Base-by-base conservation (phyloP, 2,329 filamentous ascomycete species). In the Diplocarpon mali region DNA sequence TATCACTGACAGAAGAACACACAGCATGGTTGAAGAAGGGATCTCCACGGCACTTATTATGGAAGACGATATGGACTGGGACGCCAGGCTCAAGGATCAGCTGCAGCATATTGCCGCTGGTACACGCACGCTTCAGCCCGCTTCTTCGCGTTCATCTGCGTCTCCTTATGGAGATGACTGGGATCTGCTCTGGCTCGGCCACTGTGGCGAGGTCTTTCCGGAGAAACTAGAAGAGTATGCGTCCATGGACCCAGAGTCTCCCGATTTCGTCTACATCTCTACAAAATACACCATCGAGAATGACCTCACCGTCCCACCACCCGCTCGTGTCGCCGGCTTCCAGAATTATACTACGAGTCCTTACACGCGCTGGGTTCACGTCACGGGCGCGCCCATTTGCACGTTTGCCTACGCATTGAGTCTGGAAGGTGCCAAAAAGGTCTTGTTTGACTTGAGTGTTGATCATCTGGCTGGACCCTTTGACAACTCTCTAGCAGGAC, bases 381-480 rank as follows among this genome's bases (percentile, higher is more conserved):
- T 48, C 17, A 53, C 55, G 6, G 52, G 50, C 1, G 53, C 50
- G 4, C 58, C 59, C 0, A 57, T 64, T 15, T 65, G 64, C 48
- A 57, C 59, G 2, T 63, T 64, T 41, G 58, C 60, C 2, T 65
- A 65, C 37, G 64, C 60, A 1, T 43, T 66, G 30, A 58, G 58
- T 2, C 53, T 54, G 16, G 20, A 39, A 10, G 54, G 54, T 1
- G 54, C 54, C 3, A 70, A 75, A 53, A 80, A 80, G 60, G 39
- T 41, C 5, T 8, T 41, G 3, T 79, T 74, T 62, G 75, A 79
- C 53, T 65, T 80, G 6, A 76, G 76, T 46, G 40, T 53, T 2
- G 59, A 64, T 47, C 55, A 57, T 27, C 51, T 62, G 2, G 42
- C 40, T 0, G 58, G 55, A 0, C 51, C 60, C 0, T 62, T 64